phyloP scores from a whole-genome alignment of 106 monocot species.

The Dactylorhiza incarnata region DNA sequence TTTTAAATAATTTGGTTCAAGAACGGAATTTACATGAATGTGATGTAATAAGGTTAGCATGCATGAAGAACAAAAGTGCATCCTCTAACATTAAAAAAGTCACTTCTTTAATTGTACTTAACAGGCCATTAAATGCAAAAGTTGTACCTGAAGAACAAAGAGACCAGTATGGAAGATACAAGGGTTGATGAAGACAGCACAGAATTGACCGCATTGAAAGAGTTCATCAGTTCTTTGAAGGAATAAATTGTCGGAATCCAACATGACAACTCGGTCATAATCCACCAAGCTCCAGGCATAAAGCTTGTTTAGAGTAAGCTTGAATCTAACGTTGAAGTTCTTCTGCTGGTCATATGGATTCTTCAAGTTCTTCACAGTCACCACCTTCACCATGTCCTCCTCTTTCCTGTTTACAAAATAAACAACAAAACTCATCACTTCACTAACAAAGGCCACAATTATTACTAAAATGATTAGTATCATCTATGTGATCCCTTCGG shows the following conservation, averaged over 20 bases:
- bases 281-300: conserved; percentile 66
- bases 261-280: conserved; percentile 74
- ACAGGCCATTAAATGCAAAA: neutral
- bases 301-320: conserved; percentile 49
- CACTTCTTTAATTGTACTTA: neutral
- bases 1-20: no score
- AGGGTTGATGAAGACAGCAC: conserved; percentile 83
- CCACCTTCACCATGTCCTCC: conserved; percentile 42
- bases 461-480: neutral
- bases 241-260: conserved; percentile 75
- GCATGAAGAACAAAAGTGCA: neutral
- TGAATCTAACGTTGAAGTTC: conserved; percentile 42
- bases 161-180: conserved; percentile 85
- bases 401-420: conserved; percentile 21
- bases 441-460: neutral
- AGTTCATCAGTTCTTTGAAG: conserved; percentile 71
- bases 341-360: conserved; percentile 47
- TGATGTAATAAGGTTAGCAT: no score
- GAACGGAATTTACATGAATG: no score
- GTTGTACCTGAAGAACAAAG: conserved; percentile 66
- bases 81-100: neutral
- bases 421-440: neutral
- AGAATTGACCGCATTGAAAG: conserved; percentile 77
- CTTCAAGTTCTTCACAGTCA: conserved; percentile 36
- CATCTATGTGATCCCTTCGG: neutral